These are phyloP conservation scores for Apophysomyces elegans DNA, from an alignment of 371 early-diverging fungal species.

Conservation along the genomic window DNA sequence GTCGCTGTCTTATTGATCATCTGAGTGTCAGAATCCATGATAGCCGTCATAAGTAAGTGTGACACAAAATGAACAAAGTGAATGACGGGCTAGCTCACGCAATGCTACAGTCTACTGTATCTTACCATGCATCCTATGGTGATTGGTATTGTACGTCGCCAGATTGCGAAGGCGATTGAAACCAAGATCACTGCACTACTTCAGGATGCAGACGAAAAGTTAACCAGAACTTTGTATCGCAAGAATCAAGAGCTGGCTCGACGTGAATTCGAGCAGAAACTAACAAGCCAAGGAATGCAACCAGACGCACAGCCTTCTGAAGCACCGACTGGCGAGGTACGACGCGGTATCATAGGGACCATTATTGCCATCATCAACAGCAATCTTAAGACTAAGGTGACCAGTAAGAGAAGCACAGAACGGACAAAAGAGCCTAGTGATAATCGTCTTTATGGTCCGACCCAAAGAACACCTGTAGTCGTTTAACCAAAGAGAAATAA, in stretches of 20 bases:
- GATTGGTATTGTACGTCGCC: conserved; percentile 47
- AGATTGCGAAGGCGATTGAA: conserved; percentile 54
- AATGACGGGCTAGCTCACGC: conserved; percentile 4
- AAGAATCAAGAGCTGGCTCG: conserved; percentile 11
- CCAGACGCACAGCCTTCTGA: not conserved
- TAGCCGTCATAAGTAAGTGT: conserved; percentile 47
- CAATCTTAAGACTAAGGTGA: conserved; percentile 28
- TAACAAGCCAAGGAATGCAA: conserved; percentile 1
- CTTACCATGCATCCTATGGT: conserved; percentile 52
- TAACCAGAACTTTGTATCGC: conserved; percentile 35
- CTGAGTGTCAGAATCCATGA: conserved; percentile 54
- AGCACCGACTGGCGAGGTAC: conserved; percentile 5
- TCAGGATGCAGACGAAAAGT: conserved; percentile 37
- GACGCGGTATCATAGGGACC: conserved; percentile 30
- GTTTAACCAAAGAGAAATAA: too few relatives aligned
- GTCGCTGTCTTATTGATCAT: conserved; percentile 47
- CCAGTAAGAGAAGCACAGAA: conserved; percentile 1
- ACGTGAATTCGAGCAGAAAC: conserved; percentile 6
- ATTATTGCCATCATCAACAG: conserved; percentile 30
- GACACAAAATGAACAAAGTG: not conserved
- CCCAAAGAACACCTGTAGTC: too few relatives aligned
- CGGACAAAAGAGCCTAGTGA: not conserved
- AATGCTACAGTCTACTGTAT: conserved; percentile 38
- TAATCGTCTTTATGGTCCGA: too few relatives aligned
- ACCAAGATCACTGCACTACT: conserved; percentile 40